phyloP scores from a whole-genome alignment of 2,329 filamentous ascomycete genomes.

The Aureobasidium sp. region DNA sequence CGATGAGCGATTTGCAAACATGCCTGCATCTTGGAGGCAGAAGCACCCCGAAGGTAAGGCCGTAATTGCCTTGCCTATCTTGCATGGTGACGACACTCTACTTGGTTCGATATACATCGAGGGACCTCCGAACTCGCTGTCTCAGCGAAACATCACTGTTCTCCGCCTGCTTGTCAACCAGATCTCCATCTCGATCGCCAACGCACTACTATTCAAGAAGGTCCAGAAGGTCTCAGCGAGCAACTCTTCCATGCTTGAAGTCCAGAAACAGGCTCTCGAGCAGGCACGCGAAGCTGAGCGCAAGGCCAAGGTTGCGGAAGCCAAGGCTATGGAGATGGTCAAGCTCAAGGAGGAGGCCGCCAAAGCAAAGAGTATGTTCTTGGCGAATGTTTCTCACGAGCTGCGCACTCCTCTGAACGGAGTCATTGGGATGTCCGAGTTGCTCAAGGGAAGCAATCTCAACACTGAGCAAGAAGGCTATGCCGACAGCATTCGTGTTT shows the following conservation, averaged over 20 bases:
- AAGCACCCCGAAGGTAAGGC: slow-evolving; percentile 62
- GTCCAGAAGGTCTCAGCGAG: slow-evolving; percentile 70
- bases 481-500: slow-evolving; percentile 57
- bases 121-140: slow-evolving; percentile 66
- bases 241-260: slow-evolving; percentile 68
- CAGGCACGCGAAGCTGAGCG: slow-evolving; percentile 65
- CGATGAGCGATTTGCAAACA: slow-evolving; percentile 72
- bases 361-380: slow-evolving; percentile 73
- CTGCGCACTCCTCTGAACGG: slow-evolving; percentile 50
- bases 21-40: slow-evolving; percentile 59
- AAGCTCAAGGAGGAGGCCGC: slow-evolving; percentile 76
- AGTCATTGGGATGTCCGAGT: slow-evolving; percentile 51
- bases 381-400: slow-evolving; percentile 50
- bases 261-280: slow-evolving; percentile 65
- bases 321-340: slow-evolving; percentile 68
- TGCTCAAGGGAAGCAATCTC: slow-evolving; percentile 50
- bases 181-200: slow-evolving; percentile 58
- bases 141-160: slow-evolving; percentile 53
- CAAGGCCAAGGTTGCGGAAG: slow-evolving; percentile 69
- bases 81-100: slow-evolving; percentile 61
- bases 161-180: slow-evolving; percentile 66
- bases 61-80: slow-evolving; percentile 72
- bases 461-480: slow-evolving; percentile 53
- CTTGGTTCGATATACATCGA: slow-evolving; percentile 71
- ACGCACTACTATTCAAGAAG: slow-evolving; percentile 56